Percentiles rank a stretch among this genome's conserved stretches.
Conservation (phyloP, 2,329 filamentous ascomycete genomes). For the Macrophomina tecta region DNA sequence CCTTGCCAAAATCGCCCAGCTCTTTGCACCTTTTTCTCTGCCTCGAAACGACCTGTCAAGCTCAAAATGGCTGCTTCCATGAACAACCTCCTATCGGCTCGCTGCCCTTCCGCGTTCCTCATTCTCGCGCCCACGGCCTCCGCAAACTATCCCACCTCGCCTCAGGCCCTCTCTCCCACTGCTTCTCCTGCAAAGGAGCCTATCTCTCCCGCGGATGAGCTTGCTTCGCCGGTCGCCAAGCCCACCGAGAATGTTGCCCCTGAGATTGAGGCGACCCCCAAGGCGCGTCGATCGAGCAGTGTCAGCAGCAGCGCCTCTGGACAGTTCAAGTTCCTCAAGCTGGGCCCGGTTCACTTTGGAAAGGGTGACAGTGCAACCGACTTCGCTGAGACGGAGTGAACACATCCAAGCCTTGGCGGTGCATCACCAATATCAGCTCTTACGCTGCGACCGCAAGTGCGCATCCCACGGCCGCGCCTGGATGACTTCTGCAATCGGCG, state of each 20-base stretch:
- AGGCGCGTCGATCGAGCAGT: slow-evolving; percentile 57
- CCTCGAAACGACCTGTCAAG: background rate
- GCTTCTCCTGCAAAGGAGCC: background rate
- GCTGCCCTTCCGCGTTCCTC: slow-evolving; percentile 29
- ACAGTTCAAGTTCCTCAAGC: slow-evolving; percentile 63
- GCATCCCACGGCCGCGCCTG: slow-evolving; percentile 16
- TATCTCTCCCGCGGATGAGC: slow-evolving; percentile 2
- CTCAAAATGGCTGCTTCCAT: slow-evolving; percentile 8
- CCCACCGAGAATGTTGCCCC: slow-evolving; percentile 3
- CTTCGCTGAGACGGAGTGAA: slow-evolving; percentile 43
- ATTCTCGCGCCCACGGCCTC: slow-evolving; percentile 32
- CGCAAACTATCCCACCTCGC: slow-evolving; percentile 25
- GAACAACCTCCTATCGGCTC: slow-evolving; percentile 20
- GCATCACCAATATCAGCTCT: background rate
- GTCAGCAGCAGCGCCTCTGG: slow-evolving; percentile 52
- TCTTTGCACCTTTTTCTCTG: background rate
- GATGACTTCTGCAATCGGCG: slow-evolving; percentile 21
- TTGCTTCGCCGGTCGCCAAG: slow-evolving; percentile 22
- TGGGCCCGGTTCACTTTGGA: slow-evolving; percentile 69
- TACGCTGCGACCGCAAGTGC: slow-evolving; percentile 3
- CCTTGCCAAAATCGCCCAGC: background rate
- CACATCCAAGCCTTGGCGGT: background rate
- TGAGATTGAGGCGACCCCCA: slow-evolving; percentile 22
- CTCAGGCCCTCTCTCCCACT: slow-evolving; percentile 20
- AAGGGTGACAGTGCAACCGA: slow-evolving; percentile 64